phyloP scores from a whole-genome alignment of 2,329 filamentous ascomycete species.

The Epichloe sylvatica region DNA sequence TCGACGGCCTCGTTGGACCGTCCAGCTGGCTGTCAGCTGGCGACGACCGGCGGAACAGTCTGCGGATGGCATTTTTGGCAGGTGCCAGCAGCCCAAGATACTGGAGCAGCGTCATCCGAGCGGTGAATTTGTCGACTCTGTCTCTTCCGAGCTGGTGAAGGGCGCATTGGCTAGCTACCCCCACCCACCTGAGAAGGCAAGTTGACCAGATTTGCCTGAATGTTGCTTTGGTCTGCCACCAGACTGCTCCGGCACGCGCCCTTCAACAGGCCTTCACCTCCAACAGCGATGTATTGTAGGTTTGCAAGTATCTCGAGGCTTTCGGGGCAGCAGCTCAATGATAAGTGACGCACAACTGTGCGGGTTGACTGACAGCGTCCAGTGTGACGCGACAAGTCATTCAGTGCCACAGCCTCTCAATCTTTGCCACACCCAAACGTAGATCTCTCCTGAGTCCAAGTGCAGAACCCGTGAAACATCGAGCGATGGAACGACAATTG shows the following conservation, averaged over 20 bases:
- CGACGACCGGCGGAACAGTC: slow-evolving; percentile 16
- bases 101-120: slow-evolving; percentile 15
- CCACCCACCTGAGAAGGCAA: too few species aligned
- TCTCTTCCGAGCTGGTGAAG: not conserved
- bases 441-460: not conserved
- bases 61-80: slow-evolving; percentile 18
- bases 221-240: too few species aligned
- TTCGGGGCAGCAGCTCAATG: not conserved
- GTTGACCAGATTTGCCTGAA: too few species aligned
- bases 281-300: too few species aligned
- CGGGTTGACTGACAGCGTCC: not conserved
- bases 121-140: not conserved
- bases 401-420: not conserved
- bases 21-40: slow-evolving; percentile 11
- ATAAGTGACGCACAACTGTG: not conserved
- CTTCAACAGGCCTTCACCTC: too few species aligned
- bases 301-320: too few species aligned
- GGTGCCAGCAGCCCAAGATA: slow-evolving; percentile 18
- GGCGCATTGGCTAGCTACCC: too few species aligned
- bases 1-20: not conserved
- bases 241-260: too few species aligned
- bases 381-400: not conserved
- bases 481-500: too few species aligned
- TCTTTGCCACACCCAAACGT: not conserved
- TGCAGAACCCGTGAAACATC: not conserved